Conservation (phyloP, 1,284 basidiomycete species). For the Porogramme epimiltina region DNA sequence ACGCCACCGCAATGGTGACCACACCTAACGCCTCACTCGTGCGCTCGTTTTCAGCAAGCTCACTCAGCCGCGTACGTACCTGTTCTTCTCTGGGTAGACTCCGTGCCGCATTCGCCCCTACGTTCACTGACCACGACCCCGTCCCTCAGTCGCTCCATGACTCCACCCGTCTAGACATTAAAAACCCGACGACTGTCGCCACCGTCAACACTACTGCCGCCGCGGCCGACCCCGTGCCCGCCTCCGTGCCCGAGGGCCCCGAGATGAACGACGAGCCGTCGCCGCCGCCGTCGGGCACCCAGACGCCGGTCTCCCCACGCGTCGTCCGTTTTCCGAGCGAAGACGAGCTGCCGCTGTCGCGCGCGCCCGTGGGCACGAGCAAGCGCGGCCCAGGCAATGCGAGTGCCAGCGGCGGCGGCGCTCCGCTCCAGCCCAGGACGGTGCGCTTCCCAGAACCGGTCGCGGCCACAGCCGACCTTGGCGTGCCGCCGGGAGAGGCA, state of each 20-base stretch:
- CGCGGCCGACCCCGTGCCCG: background rate
- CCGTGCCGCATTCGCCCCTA: too few species aligned
- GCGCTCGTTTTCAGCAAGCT: too few species aligned
- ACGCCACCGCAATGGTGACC: conserved; percentile 15
- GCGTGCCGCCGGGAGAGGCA: background rate
- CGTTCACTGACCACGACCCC: too few species aligned
- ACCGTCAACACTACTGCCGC: too few species aligned
- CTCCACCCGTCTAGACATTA: too few species aligned
- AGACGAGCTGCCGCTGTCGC: conserved; percentile 4
- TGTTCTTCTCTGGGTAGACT: too few species aligned
- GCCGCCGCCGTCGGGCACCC: conserved; percentile 1
- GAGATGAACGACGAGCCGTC: background rate
- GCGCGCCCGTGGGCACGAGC: too few species aligned
- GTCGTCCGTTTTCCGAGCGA: conserved; percentile 10
- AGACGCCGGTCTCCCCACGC: conserved; percentile 6
- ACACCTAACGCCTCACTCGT: too few species aligned
- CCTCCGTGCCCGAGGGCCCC: background rate
- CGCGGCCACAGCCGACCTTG: background rate
- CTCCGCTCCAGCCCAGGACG: conserved; percentile 2
- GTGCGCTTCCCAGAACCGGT: conserved; percentile 15
- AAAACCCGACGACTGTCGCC: background rate
- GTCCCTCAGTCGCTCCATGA: too few species aligned
- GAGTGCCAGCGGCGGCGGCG: background rate
- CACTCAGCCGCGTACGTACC: too few species aligned
- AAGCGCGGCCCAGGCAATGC: background rate